phyloP scores from a whole-genome alignment of 306 rosid species.

The Astragalus glycyphyllos region DNA sequence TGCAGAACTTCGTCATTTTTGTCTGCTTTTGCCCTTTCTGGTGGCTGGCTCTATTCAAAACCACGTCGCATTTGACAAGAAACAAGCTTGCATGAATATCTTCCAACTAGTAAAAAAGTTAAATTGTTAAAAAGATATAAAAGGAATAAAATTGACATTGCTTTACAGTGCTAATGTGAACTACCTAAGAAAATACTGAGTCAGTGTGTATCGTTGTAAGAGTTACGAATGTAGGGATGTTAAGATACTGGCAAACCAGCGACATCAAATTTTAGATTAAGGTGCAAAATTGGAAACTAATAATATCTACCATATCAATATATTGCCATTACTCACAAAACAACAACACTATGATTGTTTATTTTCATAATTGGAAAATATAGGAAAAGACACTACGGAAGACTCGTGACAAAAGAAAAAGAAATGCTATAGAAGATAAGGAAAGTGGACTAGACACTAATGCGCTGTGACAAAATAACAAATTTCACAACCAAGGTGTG shows the following conservation, averaged over 20 bases:
- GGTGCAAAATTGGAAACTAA: constrained; percentile 20
- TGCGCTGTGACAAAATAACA: not conserved
- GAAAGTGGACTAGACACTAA: too few species aligned
- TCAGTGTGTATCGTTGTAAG: not conserved
- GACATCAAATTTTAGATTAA: constrained; percentile 22
- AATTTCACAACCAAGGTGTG: constrained; percentile 15
- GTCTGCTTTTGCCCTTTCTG: constrained; percentile 86
- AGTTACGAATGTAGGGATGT: constrained; percentile 4
- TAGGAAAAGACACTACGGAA: constrained; percentile 19
- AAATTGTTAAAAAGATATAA: constrained; percentile 30
- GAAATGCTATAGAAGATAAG: constrained; percentile 17
- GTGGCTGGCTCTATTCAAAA: constrained; percentile 79
- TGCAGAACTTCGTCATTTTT: constrained; percentile 83
- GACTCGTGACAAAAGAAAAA: constrained; percentile 21
- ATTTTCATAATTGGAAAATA: too few species aligned
- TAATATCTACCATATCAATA: constrained; percentile 15
- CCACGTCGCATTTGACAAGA: constrained; percentile 90
- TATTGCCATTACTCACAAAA: constrained; percentile 10
- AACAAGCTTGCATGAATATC: constrained; percentile 92
- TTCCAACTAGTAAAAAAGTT: constrained; percentile 70
- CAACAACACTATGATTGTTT: too few species aligned
- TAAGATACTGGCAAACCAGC: constrained; percentile 6
- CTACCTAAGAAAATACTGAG: constrained; percentile 29
- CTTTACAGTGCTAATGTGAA: constrained; percentile 12
- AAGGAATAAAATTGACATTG: constrained; percentile 23